Conservation (phyloP, 1,284 basidiomycete genomes). For the Ustilago cynodontis region DNA sequence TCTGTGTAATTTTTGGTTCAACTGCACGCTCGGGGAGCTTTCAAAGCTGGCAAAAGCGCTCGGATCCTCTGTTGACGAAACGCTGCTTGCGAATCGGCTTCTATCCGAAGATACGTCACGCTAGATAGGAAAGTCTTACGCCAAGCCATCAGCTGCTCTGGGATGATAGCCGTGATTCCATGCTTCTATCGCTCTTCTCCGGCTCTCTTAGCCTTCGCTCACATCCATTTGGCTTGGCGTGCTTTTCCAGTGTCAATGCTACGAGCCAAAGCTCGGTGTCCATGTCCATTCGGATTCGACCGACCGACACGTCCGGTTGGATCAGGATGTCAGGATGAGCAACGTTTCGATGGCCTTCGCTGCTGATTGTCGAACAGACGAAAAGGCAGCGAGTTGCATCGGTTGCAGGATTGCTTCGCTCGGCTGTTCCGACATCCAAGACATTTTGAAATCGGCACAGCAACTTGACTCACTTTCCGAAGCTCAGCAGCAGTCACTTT, state of each 20-base stretch:
- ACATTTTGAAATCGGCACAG: slow-evolving; percentile 6
- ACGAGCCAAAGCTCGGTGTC: not conserved
- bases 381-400: slow-evolving; percentile 1
- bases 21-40: too few relatives aligned
- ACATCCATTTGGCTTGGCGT: not conserved
- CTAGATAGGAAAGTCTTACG: not conserved
- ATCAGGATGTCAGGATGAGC: not conserved
- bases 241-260: not conserved
- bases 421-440: slow-evolving; percentile 24
- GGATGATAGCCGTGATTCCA: not conserved
- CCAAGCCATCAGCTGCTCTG: slow-evolving; percentile 15
- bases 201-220: not conserved
- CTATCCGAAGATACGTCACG: slow-evolving; percentile 9
- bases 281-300: not conserved
- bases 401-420: slow-evolving; percentile 20
- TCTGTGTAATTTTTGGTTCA: too few relatives aligned
- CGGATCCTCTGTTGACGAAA: too few relatives aligned
- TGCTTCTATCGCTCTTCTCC: slow-evolving; percentile 1
- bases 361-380: slow-evolving; percentile 1
- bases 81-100: not conserved
- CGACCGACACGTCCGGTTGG: not conserved
- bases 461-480: slow-evolving; percentile 1
- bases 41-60: too few relatives aligned
- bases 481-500: too few relatives aligned
- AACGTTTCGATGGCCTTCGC: not conserved